Evolutionary conservation across 2,329 filamentous ascomycete species (phyloP).

Genomic region (Aureobasidium sp.): DNA sequence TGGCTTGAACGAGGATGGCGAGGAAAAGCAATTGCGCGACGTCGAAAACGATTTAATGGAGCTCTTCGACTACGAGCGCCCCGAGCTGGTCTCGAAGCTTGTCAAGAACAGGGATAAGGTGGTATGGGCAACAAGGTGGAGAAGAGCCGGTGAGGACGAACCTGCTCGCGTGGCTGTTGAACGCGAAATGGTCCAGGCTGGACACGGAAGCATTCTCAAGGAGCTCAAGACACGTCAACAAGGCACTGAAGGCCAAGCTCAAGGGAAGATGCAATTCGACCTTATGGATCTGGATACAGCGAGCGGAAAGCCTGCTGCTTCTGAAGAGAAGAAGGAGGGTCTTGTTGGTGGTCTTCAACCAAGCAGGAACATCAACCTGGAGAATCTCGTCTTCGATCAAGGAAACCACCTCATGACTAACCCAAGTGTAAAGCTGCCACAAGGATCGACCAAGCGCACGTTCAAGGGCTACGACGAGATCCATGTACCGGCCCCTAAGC

Average conservation of each 20-base stretch:
- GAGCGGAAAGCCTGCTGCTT: slow-evolving; percentile 31
- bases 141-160: slow-evolving; percentile 69
- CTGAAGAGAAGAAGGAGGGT: slow-evolving; percentile 51
- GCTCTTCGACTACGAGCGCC: slow-evolving; percentile 93
- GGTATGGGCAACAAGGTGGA: slow-evolving; percentile 87
- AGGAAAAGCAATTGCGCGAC: slow-evolving; percentile 79
- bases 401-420: slow-evolving; percentile 99
- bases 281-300: slow-evolving; percentile 66
- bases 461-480: slow-evolving; percentile 99
- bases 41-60: slow-evolving; percentile 99
- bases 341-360: slow-evolving; percentile 79
- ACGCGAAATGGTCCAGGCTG: slow-evolving; percentile 83
- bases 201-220: slow-evolving; percentile 75
- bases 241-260: slow-evolving; percentile 47
- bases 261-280: slow-evolving; percentile 69
- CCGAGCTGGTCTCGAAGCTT: slow-evolving; percentile 82
- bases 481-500: slow-evolving; percentile 88
- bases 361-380: slow-evolving; percentile 79
- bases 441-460: slow-evolving; percentile 87
- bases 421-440: slow-evolving; percentile 82
- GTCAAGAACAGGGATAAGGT: slow-evolving; percentile 90
- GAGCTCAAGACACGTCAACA: slow-evolving; percentile 70
- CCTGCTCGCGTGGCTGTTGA: slow-evolving; percentile 66
- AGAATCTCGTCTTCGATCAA: slow-evolving; percentile 94
- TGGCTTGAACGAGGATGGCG: slow-evolving; percentile 61